Evolutionary conservation across 306 rosid genomes (phyloP).

Genomic region (Inga oerstediana): DNA sequence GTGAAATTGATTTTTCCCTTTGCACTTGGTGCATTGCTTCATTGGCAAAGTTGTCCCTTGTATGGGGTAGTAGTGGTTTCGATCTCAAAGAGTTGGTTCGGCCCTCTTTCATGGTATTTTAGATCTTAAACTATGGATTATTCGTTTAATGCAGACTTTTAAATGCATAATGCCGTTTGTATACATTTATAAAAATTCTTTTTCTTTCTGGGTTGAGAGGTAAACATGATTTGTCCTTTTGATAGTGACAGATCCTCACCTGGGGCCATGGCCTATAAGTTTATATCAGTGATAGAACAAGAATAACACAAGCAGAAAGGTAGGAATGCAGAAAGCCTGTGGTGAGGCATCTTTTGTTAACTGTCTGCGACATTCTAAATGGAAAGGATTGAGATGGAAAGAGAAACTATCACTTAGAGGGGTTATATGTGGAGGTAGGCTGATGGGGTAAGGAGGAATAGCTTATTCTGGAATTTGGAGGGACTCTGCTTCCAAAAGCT

Average conservation of each 20-base stretch:
- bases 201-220: not conserved
- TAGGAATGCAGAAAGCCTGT: not conserved
- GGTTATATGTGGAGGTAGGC: not conserved
- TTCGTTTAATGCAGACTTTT: constrained; percentile 8
- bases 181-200: not conserved
- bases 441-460: not conserved
- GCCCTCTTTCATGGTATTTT: not conserved
- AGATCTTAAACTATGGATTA: constrained; percentile 18
- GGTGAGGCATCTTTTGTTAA: not conserved
- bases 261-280: not conserved
- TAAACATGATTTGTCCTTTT: constrained; percentile 17
- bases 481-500: not conserved
- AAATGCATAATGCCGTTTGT: constrained; percentile 13
- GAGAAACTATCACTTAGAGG: not conserved
- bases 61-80: not conserved
- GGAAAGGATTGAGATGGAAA: not conserved
- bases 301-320: not conserved
- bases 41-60: not conserved
- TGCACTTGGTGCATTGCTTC: not conserved
- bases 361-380: not conserved
- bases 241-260: not conserved
- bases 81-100: not conserved
- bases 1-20: not conserved
- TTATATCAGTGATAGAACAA: not conserved
- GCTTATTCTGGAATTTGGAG: not conserved